Conservation (phyloP, 495 filamentous ascomycete species). For the Xylaria acuta region DNA sequence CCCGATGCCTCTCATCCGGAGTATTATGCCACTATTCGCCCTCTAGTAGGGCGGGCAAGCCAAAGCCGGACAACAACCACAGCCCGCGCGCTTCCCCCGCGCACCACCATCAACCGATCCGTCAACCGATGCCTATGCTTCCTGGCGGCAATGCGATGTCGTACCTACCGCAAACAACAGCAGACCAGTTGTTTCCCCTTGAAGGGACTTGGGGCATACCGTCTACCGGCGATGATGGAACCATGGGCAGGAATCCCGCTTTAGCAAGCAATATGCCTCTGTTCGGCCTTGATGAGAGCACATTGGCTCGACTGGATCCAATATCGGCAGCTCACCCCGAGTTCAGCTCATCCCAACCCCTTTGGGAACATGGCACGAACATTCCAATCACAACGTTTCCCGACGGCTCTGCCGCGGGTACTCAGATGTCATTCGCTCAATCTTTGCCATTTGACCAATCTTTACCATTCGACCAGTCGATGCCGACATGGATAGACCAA, state of each 20-base stretch:
- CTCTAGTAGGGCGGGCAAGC: slow-evolving; percentile 55
- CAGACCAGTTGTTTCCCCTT: slow-evolving; percentile 31
- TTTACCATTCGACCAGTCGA: slow-evolving; percentile 43
- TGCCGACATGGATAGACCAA: slow-evolving; percentile 38
- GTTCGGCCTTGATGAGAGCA: slow-evolving; percentile 40
- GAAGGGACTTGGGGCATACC: slow-evolving; percentile 44
- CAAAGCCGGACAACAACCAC: slow-evolving; percentile 46
- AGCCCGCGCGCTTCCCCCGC: slow-evolving; percentile 26
- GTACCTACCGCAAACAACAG: slow-evolving; percentile 30
- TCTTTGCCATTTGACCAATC: slow-evolving; percentile 48
- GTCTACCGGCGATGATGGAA: slow-evolving; percentile 42
- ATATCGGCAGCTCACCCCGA: slow-evolving; percentile 29
- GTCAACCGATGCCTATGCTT: slow-evolving; percentile 29
- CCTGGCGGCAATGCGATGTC: slow-evolving; percentile 41
- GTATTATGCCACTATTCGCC: slow-evolving; percentile 58
- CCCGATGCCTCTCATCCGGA: slow-evolving; percentile 55
- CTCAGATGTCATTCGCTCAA: slow-evolving; percentile 35
- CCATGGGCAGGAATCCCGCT: slow-evolving; percentile 45
- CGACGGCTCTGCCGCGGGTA: slow-evolving; percentile 33
- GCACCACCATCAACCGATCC: slow-evolving; percentile 24
- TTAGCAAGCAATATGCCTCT: slow-evolving; percentile 42
- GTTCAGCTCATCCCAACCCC: background rate
- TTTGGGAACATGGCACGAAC: slow-evolving; percentile 38
- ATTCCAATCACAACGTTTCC: slow-evolving; percentile 36
- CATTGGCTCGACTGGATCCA: slow-evolving; percentile 35